Evolutionary conservation across 768 basidiomycete genomes (phyloP), one percentile per base, ranked within the genome.

Genomic region (Naganishia vishniacii): DNA sequence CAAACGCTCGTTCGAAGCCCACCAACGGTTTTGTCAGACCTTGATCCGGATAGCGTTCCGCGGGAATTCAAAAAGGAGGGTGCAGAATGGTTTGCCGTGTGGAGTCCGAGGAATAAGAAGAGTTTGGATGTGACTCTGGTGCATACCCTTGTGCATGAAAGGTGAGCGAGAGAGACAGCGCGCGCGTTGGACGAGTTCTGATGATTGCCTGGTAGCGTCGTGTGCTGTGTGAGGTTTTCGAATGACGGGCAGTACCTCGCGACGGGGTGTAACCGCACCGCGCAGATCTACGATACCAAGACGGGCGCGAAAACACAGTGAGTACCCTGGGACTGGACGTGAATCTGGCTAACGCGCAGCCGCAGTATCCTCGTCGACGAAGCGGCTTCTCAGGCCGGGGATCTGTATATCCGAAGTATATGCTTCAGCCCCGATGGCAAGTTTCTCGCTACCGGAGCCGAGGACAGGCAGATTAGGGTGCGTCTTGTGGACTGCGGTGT

Each of bases 251-350:
- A 89, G 76, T 86, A 82, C 66, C 83, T 97, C 32, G 94, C 94
- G 31, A 97, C 94, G 4, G 94, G 94, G 13, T 98, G 93, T 79
- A 98, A 98, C 79, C 83, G 90, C 44, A 90, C 91, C 0, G 91
- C 92, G 20, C 92, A 95, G 77, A 92, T 98, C 62, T 97, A 89
- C 75, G 91, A 97, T 74, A 88, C 88, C 28, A 88, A 88, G 78
- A 87, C 88, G 0, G 93, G 93, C 7, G 75, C 73, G 0, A 91
- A 89, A 79, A 86, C 86, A 31, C 91, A 88, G 92, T 91, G 68
- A 61, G 85, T 68, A 20, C 44, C 9, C 31, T 13, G 23, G 4
- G 7, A 47, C 48, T n/a, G 13, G 23, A 5, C 28, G 1, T 28
- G n/a, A 31, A 32, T 40, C 31, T 1, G 45, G 41, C 37, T 28